Percentiles rank a stretch among this genome's conserved stretches.
These are phyloP conservation scores for Mycena capillaripes DNA, from an alignment of 768 basidiomycete genomes.

Conservation along the genomic window DNA sequence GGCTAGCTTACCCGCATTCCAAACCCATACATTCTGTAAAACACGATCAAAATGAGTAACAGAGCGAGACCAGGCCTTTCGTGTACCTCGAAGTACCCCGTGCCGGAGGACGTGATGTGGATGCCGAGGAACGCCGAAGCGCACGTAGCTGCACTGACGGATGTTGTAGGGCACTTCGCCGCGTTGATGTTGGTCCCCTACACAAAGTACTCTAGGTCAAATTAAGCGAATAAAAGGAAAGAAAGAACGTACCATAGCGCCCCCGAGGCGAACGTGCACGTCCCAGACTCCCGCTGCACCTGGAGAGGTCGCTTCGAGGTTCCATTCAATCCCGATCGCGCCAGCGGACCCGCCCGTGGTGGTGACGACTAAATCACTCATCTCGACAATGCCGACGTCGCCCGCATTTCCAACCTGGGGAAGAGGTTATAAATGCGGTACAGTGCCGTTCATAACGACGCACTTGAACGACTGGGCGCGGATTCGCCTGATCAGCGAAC, in stretches of 20 bases:
- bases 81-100: background rate
- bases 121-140: background rate
- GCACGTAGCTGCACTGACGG: background rate
- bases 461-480: slow-evolving; percentile 17
- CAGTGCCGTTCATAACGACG: no score
- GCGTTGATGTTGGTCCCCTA: no score
- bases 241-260: background rate
- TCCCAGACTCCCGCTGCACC: background rate
- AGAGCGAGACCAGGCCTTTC: no score
- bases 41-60: background rate
- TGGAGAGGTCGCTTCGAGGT: background rate
- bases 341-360: background rate
- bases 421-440: no score
- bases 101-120: background rate
- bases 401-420: background rate
- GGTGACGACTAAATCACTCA: background rate
- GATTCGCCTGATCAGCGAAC: slow-evolving; percentile 15
- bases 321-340: background rate
- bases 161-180: no score
- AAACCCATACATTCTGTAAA: background rate
- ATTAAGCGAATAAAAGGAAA: no score
- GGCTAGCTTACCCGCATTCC: no score
- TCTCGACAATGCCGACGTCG: background rate
- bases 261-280: background rate
- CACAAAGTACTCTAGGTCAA: no score